A percentile compares a stretch with the other conserved stretches of the same genome.
Evolutionary conservation across 176 grass and related monocot species (phyloP).

Genomic region (Eremochloa ophiuroides): DNA sequence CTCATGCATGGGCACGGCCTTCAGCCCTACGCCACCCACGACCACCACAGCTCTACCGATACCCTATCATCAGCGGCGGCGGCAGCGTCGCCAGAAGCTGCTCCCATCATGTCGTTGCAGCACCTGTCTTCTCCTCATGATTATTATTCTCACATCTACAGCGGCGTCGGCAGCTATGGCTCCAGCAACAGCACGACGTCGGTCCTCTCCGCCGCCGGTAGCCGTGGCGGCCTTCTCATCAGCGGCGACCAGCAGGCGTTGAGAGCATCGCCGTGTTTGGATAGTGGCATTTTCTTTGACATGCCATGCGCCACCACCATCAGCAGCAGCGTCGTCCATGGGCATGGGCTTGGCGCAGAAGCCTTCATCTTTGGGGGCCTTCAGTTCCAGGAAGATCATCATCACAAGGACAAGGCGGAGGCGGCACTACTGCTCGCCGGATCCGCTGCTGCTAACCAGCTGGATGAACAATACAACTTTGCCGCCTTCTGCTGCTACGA

Average conservation of each 20-base stretch:
- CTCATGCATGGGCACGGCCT: background rate
- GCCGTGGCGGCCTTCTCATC: slow-evolving; percentile 7
- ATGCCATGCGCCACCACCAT: background rate
- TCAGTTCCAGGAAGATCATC: background rate
- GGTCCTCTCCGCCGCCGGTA: background rate
- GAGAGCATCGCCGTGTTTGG: slow-evolving; percentile 8
- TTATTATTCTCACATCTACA: background rate
- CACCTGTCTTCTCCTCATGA: slow-evolving; percentile 25
- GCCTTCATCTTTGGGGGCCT: slow-evolving; percentile 31
- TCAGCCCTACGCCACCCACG: background rate
- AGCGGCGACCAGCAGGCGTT: background rate
- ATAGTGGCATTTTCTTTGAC: slow-evolving; percentile 18
- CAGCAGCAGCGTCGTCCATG: background rate
- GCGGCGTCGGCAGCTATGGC: background rate
- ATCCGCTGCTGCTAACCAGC: background rate
- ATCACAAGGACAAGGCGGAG: slow-evolving; percentile 25
- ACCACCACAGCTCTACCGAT: background rate
- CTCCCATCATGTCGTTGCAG: slow-evolving; percentile 10
- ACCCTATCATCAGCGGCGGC: background rate
- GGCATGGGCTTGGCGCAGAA: slow-evolving; percentile 5
- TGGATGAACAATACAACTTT: background rate
- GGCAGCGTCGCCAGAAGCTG: background rate
- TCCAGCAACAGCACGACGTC: background rate
- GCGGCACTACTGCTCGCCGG: slow-evolving; percentile 16
- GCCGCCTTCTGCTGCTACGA: background rate